phyloP scores from a whole-genome alignment of 805 yeast genomes.

The Candida golubevii region DNA sequence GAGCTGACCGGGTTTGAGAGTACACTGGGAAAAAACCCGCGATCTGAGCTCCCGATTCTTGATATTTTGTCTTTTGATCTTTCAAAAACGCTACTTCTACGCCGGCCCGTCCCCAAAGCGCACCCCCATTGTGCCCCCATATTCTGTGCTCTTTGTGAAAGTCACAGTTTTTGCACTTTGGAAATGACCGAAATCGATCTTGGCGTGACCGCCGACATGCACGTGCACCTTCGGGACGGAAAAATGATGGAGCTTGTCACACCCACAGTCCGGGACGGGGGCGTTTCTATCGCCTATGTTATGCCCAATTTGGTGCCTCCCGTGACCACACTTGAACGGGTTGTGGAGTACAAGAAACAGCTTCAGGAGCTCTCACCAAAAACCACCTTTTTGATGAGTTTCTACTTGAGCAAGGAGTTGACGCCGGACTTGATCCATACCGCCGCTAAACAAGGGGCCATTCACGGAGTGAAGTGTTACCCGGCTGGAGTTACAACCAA shows the following conservation, averaged over 20 bases:
- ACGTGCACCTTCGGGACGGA: constrained; percentile 94
- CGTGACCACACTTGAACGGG: constrained; percentile 69
- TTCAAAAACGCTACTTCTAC: no score
- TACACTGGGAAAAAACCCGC: no score
- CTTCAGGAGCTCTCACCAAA: constrained; percentile 67
- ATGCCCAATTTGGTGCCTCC: constrained; percentile 98
- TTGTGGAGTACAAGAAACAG: constrained; percentile 59
- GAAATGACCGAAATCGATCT: constrained; percentile 40
- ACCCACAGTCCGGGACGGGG: constrained; percentile 88
- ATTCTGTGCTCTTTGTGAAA: no score
- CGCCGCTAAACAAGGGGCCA: constrained; percentile 66
- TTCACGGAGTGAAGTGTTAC: constrained; percentile 90
- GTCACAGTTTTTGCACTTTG: neutral
- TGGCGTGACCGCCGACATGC: constrained; percentile 85
- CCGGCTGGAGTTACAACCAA: constrained; percentile 99
- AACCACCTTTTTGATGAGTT: constrained; percentile 88
- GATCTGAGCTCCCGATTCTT: no score
- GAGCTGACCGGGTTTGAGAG: no score
- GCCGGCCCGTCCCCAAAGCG: no score
- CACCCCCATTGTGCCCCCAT: no score
- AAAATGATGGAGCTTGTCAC: constrained; percentile 87
- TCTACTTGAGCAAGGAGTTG: constrained; percentile 71
- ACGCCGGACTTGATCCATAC: constrained; percentile 81
- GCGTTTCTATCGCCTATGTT: constrained; percentile 83
- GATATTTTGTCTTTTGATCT: no score